Percentiles rank a stretch among this genome's conserved stretches.
Conservation (phyloP, 768 basidiomycete genomes). For the Omphalotus guepiniiformis region DNA sequence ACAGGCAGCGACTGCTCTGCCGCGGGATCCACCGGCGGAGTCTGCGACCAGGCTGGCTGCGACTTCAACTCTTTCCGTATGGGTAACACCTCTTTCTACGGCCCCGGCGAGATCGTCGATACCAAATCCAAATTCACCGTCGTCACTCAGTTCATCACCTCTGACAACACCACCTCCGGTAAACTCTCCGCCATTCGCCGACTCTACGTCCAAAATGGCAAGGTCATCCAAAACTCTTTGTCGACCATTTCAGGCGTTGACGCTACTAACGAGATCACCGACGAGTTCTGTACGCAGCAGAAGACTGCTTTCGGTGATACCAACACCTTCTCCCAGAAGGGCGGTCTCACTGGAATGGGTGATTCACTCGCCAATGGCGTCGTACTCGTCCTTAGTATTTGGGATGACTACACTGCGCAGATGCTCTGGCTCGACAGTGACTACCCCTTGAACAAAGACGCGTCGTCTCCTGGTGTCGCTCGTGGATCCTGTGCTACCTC, state of each 20-base stretch:
- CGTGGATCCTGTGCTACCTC: constrained; percentile 33
- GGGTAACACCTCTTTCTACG: constrained; percentile 44
- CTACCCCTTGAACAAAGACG: constrained; percentile 24
- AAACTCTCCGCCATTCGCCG: constrained; percentile 50
- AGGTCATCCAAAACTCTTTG: constrained; percentile 30
- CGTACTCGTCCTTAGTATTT: constrained; percentile 32
- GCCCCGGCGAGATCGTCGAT: constrained; percentile 44
- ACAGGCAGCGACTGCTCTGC: constrained; percentile 33
- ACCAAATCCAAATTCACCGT: constrained; percentile 49
- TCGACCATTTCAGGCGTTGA: constrained; percentile 27
- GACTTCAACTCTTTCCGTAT: constrained; percentile 62
- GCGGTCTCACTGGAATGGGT: constrained; percentile 36
- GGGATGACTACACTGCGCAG: constrained; percentile 14
- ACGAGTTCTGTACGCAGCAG: constrained; percentile 34
- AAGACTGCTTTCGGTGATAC: constrained; percentile 42
- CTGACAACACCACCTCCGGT: constrained; percentile 39
- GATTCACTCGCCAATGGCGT: constrained; percentile 35
- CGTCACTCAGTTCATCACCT: constrained; percentile 52
- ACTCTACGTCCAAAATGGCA: constrained; percentile 49
- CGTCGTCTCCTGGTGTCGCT: constrained; percentile 22
- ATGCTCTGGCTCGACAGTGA: constrained; percentile 25
- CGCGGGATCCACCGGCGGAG: constrained; percentile 33
- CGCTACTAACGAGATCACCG: constrained; percentile 32
- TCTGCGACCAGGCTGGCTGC: constrained; percentile 55
- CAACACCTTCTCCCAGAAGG: constrained; percentile 35